These are phyloP conservation scores for Hortaea werneckii DNA, from an alignment of 2,329 filamentous ascomycete species.

Conservation along the genomic window DNA sequence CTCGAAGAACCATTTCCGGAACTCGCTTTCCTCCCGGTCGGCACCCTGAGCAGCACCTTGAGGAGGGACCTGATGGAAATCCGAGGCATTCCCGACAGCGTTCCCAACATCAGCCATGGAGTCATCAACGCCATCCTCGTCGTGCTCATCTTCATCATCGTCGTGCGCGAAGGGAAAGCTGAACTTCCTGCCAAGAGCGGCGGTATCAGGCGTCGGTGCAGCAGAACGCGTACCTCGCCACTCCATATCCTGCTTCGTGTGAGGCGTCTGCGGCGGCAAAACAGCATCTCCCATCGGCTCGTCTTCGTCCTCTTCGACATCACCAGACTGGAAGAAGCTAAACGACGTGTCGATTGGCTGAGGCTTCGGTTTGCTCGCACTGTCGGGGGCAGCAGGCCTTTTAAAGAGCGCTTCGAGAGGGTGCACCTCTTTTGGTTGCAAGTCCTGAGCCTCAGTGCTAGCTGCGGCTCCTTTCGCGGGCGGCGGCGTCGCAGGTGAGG, in stretches of 20 bases:
- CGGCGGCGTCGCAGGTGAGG: background rate
- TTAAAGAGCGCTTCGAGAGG: conserved; percentile 92
- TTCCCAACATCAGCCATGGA: conserved; percentile 6
- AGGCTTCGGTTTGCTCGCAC: conserved; percentile 29
- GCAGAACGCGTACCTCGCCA: conserved; percentile 70
- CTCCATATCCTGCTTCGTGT: conserved; percentile 67
- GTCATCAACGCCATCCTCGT: conserved; percentile 22
- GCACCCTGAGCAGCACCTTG: background rate
- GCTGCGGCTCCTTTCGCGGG: background rate
- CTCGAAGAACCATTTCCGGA: conserved; percentile 52
- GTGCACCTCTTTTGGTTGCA: conserved; percentile 47
- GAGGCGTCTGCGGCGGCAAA: conserved; percentile 64
- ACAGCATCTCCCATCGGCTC: conserved; percentile 4
- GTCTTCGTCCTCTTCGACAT: conserved; percentile 32
- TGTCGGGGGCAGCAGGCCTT: conserved; percentile 41
- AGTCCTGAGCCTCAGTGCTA: background rate
- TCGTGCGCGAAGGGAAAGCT: conserved; percentile 40
- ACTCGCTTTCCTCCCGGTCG: conserved; percentile 42
- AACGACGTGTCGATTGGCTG: conserved; percentile 51
- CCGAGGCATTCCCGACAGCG: background rate
- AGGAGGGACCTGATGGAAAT: background rate
- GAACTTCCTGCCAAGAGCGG: conserved; percentile 58
- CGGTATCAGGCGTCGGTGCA: conserved; percentile 90
- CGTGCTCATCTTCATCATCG: conserved; percentile 38
- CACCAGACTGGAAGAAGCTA: conserved; percentile 56